Evolutionary conservation across 2,329 filamentous ascomycete genomes (phyloP).

Genomic region (Corinectria fuckeliana): DNA sequence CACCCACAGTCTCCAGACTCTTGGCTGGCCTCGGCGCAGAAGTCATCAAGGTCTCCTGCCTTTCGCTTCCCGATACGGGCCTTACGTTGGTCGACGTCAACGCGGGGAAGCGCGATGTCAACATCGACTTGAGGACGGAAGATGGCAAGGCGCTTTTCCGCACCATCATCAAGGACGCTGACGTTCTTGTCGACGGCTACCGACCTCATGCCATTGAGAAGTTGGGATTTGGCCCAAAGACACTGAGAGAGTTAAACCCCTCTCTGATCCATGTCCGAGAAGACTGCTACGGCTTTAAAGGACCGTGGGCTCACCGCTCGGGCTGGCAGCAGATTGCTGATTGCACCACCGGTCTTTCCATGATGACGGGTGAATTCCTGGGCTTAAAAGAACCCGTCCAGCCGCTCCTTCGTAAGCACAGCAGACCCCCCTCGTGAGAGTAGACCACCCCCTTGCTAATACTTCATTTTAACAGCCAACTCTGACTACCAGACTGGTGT

Average conservation of each 20-base stretch:
- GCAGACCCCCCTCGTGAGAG: too few relatives aligned
- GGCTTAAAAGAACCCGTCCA: constrained; percentile 47
- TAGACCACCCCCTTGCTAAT: neutral
- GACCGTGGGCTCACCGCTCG: constrained; percentile 51
- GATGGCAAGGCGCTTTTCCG: constrained; percentile 22
- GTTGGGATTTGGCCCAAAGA: constrained; percentile 48
- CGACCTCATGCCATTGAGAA: constrained; percentile 55
- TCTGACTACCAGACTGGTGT: constrained; percentile 29
- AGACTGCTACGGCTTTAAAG: constrained; percentile 61
- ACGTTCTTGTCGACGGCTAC: constrained; percentile 58
- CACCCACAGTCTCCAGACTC: constrained; percentile 49
- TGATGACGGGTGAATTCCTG: neutral
- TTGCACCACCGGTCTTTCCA: neutral
- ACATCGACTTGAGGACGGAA: constrained; percentile 47
- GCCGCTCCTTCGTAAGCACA: constrained; percentile 20
- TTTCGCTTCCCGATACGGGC: constrained; percentile 48
- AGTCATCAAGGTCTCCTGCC: constrained; percentile 52
- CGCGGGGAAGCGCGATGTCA: constrained; percentile 56
- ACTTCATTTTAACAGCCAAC: constrained; percentile 18
- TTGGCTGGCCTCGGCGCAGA: constrained; percentile 55
- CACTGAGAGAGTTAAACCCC: neutral
- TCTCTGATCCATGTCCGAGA: constrained; percentile 51
- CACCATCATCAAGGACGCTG: constrained; percentile 53
- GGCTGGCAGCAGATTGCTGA: constrained; percentile 61
- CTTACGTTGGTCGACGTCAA: constrained; percentile 53